Evolutionary conservation across 768 basidiomycete genomes (phyloP), one percentile per base, ranked within the genome.

Genomic region (Tylopilus plumbeoviolaceoides): DNA sequence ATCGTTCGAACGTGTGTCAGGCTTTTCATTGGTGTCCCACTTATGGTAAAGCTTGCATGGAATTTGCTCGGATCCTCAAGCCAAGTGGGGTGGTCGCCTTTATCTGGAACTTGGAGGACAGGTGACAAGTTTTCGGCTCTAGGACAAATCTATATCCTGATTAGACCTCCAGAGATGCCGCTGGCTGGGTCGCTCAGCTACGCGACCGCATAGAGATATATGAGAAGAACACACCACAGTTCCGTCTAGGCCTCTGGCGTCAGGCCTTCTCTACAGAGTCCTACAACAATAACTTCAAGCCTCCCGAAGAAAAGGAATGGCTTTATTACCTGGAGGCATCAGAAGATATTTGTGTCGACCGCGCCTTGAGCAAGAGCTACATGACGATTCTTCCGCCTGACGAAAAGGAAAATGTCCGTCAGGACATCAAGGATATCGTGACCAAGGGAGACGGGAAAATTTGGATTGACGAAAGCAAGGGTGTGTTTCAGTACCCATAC

Each of bases 1-100:
- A 48, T 61, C 54, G 42, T 52, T n/a, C n/a, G 44, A 38, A 38
- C 27, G 44, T 52, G 9, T 1, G 5, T 52, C 65, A 95, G 85
- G 95, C 95, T 15, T 97, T 86, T 68, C 95, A 98, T 72, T 98
- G 95, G 95, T 89, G 89, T 56, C 87, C 86, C 10, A 81, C 94
- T 65, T 87, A 84, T 63, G 78, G 82, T 43, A 75, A 73, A 48
- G 91, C 94, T 1, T 77, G 81, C 18, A 70, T 70, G 0, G 94
- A 97, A 65, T 89, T 95, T 59, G 78, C 82, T 8, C 82, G 91
- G 30, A 81, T 94, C 57, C 76, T 97, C 45, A 89, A 87, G 63
- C 87, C 89, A 0, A 70, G 71, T n/a, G 91, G 91, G 3, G 69
- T 77, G 1, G 77, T 88, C 17, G 84, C 78, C 6, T 76, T 91